These are phyloP conservation scores for Rasamsonia emersonii DNA, from an alignment of 2,329 filamentous ascomycete genomes.

Conservation along the genomic window DNA sequence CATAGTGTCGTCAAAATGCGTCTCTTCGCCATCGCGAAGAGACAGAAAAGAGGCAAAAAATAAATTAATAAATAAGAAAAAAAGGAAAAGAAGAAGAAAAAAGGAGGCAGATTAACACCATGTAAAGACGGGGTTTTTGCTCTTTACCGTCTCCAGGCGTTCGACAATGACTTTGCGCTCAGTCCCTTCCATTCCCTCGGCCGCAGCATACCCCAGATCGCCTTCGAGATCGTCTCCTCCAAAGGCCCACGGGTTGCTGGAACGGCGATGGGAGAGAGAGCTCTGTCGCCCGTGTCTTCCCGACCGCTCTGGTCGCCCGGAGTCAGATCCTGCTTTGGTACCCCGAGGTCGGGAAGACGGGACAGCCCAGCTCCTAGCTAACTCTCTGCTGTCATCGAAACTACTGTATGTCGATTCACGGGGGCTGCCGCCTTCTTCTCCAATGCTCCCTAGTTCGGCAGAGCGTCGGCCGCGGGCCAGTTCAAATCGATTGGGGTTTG, in stretches of 20 bases:
- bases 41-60: no score
- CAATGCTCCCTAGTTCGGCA: conserved; percentile 24
- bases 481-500: conserved; percentile 68
- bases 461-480: conserved; percentile 41
- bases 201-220: conserved; percentile 88
- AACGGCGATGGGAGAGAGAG: conserved; percentile 33
- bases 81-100: conserved; percentile 8
- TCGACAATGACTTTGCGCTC: conserved; percentile 94
- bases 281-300: conserved; percentile 18
- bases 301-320: conserved; percentile 12
- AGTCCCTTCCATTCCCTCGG: conserved; percentile 86
- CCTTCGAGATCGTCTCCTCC: conserved; percentile 76
- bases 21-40: no score
- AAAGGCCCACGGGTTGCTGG: conserved; percentile 38
- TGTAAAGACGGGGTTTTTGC: conserved; percentile 88
- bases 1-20: no score
- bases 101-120: conserved; percentile 62
- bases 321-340: conserved; percentile 12
- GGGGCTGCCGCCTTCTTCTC: conserved; percentile 28
- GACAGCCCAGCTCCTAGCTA: conserved; percentile 29
- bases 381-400: conserved; percentile 25
- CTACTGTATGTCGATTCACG: conserved; percentile 21
- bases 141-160: conserved; percentile 89
- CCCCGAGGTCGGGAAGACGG: conserved; percentile 15
- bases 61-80: conserved; percentile 11